These are phyloP conservation scores for Diplotaxis tenuifolia DNA, from an alignment of 345 rosid genomes.

Conservation along the genomic window DNA sequence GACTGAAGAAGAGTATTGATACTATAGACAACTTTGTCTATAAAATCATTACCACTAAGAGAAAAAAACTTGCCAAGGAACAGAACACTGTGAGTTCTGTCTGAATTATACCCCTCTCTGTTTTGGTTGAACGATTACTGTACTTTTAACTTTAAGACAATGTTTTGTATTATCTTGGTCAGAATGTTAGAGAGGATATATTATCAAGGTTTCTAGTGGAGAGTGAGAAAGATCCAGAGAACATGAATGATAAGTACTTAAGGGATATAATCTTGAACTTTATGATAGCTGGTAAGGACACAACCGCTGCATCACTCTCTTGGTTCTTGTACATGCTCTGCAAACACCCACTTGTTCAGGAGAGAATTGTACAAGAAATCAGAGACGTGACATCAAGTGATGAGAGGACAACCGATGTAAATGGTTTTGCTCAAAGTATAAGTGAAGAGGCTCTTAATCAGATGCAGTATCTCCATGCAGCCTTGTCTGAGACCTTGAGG, in stretches of 20 bases:
- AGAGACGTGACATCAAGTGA: constrained; percentile 36
- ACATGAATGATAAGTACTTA: constrained; percentile 57
- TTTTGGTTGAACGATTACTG: too few relatives aligned
- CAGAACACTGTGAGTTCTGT: constrained; percentile 38
- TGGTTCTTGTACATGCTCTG: constrained; percentile 81
- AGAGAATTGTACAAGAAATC: constrained; percentile 60
- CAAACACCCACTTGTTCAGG: constrained; percentile 65
- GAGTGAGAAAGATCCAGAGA: constrained; percentile 55
- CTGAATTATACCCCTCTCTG: too few relatives aligned
- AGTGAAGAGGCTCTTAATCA: constrained; percentile 46
- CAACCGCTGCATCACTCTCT: constrained; percentile 53
- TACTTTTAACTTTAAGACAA: too few relatives aligned
- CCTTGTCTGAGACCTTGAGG: constrained; percentile 73
- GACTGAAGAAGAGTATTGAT: constrained; percentile 50
- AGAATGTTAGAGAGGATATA: constrained; percentile 65
- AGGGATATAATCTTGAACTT: constrained; percentile 67
- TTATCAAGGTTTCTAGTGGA: constrained; percentile 60
- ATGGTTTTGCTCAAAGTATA: constrained; percentile 43
- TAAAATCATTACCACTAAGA: constrained; percentile 48
- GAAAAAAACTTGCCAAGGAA: constrained; percentile 33
- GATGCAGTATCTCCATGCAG: constrained; percentile 85
- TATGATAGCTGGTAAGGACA: constrained; percentile 75
- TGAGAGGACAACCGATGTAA: constrained; percentile 24
- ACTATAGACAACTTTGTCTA: constrained; percentile 49
- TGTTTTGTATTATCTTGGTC: too few relatives aligned